Conservation (phyloP, 2,329 filamentous ascomycete genomes). For the Plectosphaerella cucumerina region DNA sequence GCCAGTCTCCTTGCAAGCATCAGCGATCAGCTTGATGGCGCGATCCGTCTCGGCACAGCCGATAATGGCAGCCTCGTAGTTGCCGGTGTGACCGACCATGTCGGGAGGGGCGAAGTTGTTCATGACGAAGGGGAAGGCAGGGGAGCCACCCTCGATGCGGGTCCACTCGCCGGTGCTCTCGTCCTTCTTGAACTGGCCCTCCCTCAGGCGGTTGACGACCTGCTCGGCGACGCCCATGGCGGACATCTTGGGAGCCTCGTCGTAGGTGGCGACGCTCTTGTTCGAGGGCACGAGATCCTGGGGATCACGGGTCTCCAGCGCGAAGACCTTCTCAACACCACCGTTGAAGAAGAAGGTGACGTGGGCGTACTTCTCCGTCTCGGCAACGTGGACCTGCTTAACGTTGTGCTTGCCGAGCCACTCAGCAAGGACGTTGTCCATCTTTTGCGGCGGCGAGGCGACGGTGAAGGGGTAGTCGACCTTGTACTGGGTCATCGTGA, state of each 20-base stretch:
- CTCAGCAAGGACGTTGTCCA: conserved; percentile 98
- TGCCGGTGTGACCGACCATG: conserved; percentile 98
- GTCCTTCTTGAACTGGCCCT: not conserved
- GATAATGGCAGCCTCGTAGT: conserved; percentile 89
- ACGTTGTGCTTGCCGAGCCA: conserved; percentile 87
- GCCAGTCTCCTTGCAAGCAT: conserved; percentile 87
- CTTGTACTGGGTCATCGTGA: conserved; percentile 99
- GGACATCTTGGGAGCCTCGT: conserved; percentile 93
- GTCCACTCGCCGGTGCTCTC: conserved; percentile 49
- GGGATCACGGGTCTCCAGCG: conserved; percentile 78
- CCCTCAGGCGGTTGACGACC: conserved; percentile 74
- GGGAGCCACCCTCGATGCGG: not conserved
- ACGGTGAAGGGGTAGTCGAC: conserved; percentile 86
- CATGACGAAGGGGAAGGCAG: conserved; percentile 92
- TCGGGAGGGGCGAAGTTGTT: conserved; percentile 99
- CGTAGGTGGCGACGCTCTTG: conserved; percentile 87
- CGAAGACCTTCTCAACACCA: conserved; percentile 93
- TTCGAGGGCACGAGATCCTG: conserved; percentile 81
- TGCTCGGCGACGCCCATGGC: conserved; percentile 86
- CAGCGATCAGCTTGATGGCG: conserved; percentile 88
- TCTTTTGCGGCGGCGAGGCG: conserved; percentile 90
- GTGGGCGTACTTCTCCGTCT: conserved; percentile 99
- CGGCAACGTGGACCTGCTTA: conserved; percentile 92
- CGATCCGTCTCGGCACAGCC: conserved; percentile 84
- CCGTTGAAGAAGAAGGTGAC: conserved; percentile 99